Evolutionary conservation across 768 basidiomycete genomes (phyloP).

Genomic region (Lactarius deliciosus): DNA sequence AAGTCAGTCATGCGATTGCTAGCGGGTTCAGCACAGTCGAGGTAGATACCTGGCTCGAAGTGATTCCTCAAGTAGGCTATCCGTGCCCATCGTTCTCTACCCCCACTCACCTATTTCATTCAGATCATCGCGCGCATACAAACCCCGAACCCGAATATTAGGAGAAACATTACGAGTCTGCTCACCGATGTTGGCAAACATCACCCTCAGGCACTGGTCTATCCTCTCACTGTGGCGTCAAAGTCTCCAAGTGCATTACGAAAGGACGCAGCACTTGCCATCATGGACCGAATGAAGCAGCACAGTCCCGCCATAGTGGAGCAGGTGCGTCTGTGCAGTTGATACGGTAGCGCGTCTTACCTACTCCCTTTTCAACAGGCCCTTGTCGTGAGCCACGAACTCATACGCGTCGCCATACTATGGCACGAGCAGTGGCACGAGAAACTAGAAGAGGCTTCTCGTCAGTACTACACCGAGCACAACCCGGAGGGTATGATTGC

Average conservation of each 20-base stretch:
- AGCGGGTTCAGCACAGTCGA: conserved; percentile 86
- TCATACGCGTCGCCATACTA: conserved; percentile 95
- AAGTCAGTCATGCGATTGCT: conserved; percentile 87
- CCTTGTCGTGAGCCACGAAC: conserved; percentile 83
- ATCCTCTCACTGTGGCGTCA: conserved; percentile 92
- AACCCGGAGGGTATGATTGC: conserved; percentile 98
- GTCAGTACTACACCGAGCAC: conserved; percentile 94
- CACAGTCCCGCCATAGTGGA: conserved; percentile 86
- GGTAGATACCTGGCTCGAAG: conserved; percentile 98
- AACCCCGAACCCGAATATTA: conserved; percentile 84
- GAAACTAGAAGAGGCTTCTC: conserved; percentile 94
- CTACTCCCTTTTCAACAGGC: conserved; percentile 50
- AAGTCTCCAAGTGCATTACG: conserved; percentile 88
- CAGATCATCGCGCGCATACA: conserved; percentile 99
- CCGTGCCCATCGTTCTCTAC: background rate
- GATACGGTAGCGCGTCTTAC: background rate
- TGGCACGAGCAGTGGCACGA: conserved; percentile 99
- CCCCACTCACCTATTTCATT: conserved; percentile 6
- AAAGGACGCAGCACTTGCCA: conserved; percentile 75
- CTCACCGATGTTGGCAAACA: conserved; percentile 92
- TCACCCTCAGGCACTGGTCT: conserved; percentile 96
- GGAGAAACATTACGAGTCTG: conserved; percentile 84
- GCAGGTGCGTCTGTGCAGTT: conserved; percentile 52
- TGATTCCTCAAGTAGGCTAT: conserved; percentile 84
- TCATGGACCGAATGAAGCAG: conserved; percentile 93